phyloP scores from a whole-genome alignment of 2,329 filamentous ascomycete genomes.

The Apiospora hydei region DNA sequence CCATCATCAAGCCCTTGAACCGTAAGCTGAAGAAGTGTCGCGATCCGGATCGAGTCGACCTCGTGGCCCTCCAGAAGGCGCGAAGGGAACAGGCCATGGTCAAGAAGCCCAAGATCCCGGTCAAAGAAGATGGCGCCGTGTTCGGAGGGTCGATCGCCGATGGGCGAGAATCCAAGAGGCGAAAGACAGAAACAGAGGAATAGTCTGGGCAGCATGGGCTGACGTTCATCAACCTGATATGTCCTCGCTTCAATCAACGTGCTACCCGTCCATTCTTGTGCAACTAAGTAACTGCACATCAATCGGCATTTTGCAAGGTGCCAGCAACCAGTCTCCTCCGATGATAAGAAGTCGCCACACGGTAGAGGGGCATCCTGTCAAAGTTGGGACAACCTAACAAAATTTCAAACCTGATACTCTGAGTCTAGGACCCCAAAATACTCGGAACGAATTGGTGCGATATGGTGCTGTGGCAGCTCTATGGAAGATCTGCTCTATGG shows the following conservation, averaged over 20 bases:
- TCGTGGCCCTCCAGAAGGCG: constrained; percentile 72
- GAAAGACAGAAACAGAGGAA: constrained; percentile 36
- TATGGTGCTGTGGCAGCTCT: neutral
- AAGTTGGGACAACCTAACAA: neutral
- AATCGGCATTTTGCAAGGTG: neutral
- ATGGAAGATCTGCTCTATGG: neutral
- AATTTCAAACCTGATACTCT: neutral
- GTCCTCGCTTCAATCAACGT: neutral
- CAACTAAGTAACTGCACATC: neutral
- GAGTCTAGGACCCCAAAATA: neutral
- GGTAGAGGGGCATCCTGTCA: neutral
- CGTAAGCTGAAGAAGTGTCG: constrained; percentile 77
- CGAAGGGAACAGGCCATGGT: constrained; percentile 60
- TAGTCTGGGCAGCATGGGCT: neutral
- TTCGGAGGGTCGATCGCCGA: constrained; percentile 33
- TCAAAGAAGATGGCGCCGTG: constrained; percentile 53
- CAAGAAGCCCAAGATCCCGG: constrained; percentile 45
- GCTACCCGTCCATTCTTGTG: neutral
- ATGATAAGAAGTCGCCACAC: neutral
- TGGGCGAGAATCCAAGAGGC: constrained; percentile 48
- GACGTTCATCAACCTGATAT: too few relatives aligned
- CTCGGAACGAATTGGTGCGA: too few relatives aligned
- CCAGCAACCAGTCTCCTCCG: neutral
- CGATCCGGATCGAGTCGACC: constrained; percentile 76
- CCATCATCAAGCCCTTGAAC: constrained; percentile 63